These are phyloP conservation scores for Acacia pycnantha DNA, from an alignment of 331 rosid species.

Conservation along the genomic window DNA sequence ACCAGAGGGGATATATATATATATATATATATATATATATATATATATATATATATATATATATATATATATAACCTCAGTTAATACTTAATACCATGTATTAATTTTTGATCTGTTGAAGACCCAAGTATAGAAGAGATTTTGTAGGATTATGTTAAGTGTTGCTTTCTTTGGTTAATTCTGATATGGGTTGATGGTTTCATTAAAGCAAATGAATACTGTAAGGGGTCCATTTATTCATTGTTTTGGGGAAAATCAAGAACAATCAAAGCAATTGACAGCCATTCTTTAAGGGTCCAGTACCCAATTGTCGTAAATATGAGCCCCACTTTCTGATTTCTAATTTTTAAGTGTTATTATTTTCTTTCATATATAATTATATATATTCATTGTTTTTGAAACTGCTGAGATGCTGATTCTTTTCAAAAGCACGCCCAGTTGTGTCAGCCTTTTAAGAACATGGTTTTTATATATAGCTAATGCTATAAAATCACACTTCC, in stretches of 20 bases:
- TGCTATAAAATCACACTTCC: slow-evolving; percentile 10
- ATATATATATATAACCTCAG: no score
- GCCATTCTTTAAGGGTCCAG: neutral
- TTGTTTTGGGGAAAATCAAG: slow-evolving; percentile 26
- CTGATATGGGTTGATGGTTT: slow-evolving; percentile 24
- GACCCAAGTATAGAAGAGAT: neutral
- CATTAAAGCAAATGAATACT: slow-evolving; percentile 23
- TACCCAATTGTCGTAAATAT: slow-evolving; percentile 1
- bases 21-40: no score
- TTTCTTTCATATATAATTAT: neutral
- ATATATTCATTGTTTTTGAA: slow-evolving; percentile 3
- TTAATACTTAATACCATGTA: no score
- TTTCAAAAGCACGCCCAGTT: slow-evolving; percentile 37
- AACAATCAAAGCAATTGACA: slow-evolving; percentile 14
- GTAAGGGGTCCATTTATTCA: slow-evolving; percentile 17
- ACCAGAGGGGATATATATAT: no score
- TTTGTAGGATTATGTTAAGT: neutral
- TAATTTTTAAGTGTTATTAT: neutral
- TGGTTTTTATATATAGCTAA: slow-evolving; percentile 20
- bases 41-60: no score
- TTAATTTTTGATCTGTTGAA: neutral
- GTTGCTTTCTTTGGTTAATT: neutral
- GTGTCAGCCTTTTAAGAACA: slow-evolving; percentile 47
- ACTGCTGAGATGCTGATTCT: slow-evolving; percentile 12
- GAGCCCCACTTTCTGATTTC: slow-evolving; percentile 29